A percentile compares a stretch with the other conserved stretches of the same genome.
These are phyloP conservation scores for Venturia aucupariae DNA, from an alignment of 2,329 filamentous ascomycete genomes.

Conservation along the genomic window DNA sequence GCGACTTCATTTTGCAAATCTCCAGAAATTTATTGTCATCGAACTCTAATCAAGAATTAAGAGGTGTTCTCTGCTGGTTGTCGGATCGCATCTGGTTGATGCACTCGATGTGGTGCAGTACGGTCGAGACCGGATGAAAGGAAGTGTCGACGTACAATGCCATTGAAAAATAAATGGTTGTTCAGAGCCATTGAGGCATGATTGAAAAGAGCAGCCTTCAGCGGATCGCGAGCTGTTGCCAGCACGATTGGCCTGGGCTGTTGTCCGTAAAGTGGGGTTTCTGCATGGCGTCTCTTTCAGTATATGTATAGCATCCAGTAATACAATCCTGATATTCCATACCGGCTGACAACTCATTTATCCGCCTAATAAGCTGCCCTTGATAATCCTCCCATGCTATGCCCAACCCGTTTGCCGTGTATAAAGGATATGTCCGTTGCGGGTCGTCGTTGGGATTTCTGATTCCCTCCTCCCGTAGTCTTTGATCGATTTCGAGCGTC, in stretches of 20 bases:
- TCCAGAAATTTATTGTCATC: background rate
- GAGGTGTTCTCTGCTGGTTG: too few relatives aligned
- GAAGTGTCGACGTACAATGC: constrained; percentile 30
- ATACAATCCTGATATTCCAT: constrained; percentile 23
- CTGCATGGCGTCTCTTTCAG: constrained; percentile 31
- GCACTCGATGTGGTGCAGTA: too few relatives aligned
- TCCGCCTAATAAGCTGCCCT: constrained; percentile 58
- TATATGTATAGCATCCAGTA: background rate
- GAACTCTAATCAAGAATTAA: too few relatives aligned
- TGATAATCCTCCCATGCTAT: constrained; percentile 82
- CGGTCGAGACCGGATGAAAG: background rate
- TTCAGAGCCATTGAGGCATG: constrained; percentile 94
- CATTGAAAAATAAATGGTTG: constrained; percentile 73
- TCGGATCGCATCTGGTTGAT: background rate
- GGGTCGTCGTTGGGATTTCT: constrained; percentile 34
- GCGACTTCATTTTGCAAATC: too few relatives aligned
- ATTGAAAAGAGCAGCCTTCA: constrained; percentile 78
- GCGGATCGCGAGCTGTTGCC: constrained; percentile 68
- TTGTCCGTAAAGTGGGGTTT: constrained; percentile 53
- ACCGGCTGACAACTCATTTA: constrained; percentile 70
- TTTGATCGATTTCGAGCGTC: constrained; percentile 22
- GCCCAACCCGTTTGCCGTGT: constrained; percentile 60
- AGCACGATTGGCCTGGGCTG: constrained; percentile 60
- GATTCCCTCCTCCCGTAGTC: constrained; percentile 46
- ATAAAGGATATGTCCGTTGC: constrained; percentile 33